Base-by-base conservation (phyloP, 2,329 filamentous ascomycete genomes). In the Metarhizium sp. region DNA sequence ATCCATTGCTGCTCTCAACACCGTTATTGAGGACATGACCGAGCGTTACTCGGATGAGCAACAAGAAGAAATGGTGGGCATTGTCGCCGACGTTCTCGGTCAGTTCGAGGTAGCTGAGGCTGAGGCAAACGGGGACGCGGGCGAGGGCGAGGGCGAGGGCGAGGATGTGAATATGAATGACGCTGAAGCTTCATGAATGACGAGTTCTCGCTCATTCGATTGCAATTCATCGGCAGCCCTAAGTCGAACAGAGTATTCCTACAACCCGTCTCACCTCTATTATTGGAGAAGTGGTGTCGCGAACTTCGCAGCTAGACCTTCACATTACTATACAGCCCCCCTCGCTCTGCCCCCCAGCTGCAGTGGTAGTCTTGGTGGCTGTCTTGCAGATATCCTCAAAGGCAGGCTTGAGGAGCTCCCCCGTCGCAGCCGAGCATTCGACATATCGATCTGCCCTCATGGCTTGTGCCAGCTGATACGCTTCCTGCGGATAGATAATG, bases 11-110 rank as follows among this genome's bases (percentile, higher is more conserved):
- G 76, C 78, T 49, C 73, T 88, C 60, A 84, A 84, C 63, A 80
- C 80, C 16, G 74, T 86, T 51, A 73, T 88, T 38, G 84, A 88
- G 67, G 83, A 88, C 60, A 80, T 86, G 73, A 75, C 79, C 55
- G 73, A 76, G 40, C 78, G 85, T 7, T 85, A 86, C 64, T 73
- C 67, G 49, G 77, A 79, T 20, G 78, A 83, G 49, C 73, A 85
- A 67, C 82, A 85, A 61, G 69, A 76, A 57, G 75, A 78, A 56
- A 81, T 88, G 50, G 71, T 86, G 56, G 68, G 70, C 50, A 75
- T 81, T 58, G 75, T 87, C 61, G 70, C 71, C 51, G 76, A 82
- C 53, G 76, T 85, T 4, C 74, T 88, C 2, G 84, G 84, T 58
- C 63, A 76, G 60, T 76, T 82, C 47, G 61, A 64, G 7, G 45